Percentiles rank a stretch among this genome's conserved stretches.
These are phyloP conservation scores for Hymenoscyphus fructigenus DNA, from an alignment of 2,329 filamentous ascomycete genomes.

Conservation along the genomic window DNA sequence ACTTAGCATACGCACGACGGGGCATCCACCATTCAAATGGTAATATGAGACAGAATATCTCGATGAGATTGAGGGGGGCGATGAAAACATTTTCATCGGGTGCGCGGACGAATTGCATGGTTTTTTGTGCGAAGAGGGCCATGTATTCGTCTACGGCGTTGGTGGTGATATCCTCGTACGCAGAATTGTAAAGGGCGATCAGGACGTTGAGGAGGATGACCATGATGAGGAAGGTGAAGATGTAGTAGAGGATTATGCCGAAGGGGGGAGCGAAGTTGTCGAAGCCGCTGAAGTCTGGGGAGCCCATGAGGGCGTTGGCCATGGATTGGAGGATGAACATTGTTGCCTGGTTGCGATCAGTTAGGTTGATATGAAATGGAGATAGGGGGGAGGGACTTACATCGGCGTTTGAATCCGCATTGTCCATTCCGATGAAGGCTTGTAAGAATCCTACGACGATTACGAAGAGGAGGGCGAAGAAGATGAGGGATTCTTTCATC, in stretches of 20 bases:
- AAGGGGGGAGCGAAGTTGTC: conserved; percentile 91
- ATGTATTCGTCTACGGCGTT: conserved; percentile 95
- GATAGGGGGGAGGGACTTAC: not conserved
- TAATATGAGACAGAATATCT: conserved; percentile 74
- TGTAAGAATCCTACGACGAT: conserved; percentile 88
- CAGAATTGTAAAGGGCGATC: conserved; percentile 94
- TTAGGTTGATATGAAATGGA: not conserved
- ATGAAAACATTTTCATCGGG: conserved; percentile 99
- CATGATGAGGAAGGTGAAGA: conserved; percentile 97
- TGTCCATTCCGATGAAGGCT: conserved; percentile 88
- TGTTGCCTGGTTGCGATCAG: conserved; percentile 49
- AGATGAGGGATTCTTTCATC: conserved; percentile 93
- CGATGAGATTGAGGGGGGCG: conserved; percentile 89
- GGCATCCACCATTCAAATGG: conserved; percentile 96
- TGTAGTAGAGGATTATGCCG: conserved; percentile 92
- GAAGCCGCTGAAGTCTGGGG: conserved; percentile 85
- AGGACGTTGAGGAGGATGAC: conserved; percentile 91
- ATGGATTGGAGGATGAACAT: conserved; percentile 76
- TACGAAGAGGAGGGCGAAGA: conserved; percentile 86
- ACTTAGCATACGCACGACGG: conserved; percentile 66
- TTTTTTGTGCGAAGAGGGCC: conserved; percentile 89
- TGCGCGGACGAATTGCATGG: conserved; percentile 93
- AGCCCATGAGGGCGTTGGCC: conserved; percentile 88
- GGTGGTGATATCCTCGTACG: conserved; percentile 79
- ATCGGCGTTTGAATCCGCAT: conserved; percentile 68